Evolutionary conservation across 2,329 filamentous ascomycete genomes (phyloP), one percentile per base, ranked within the genome.

Genomic region (Cercospora berteroae): DNA sequence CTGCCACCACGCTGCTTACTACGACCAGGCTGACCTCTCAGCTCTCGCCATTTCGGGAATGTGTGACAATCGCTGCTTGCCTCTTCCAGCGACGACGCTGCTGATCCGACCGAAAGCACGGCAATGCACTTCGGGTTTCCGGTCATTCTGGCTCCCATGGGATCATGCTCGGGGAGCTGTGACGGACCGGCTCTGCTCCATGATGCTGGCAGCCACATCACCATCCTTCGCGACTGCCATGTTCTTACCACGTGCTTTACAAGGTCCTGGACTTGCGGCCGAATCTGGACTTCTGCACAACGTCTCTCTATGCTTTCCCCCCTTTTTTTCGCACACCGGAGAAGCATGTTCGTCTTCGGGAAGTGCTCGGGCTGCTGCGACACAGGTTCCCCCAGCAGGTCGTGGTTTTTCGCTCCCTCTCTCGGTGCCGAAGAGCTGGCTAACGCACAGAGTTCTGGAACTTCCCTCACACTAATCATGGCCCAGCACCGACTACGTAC

Each of bases 211-310:
- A 33, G 57, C 58, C 36, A 48, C 60, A 63, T 63, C 25, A 50
- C 18, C 60, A 56, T 63, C 52, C 52, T 56, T 56, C 52, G 42
- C 29, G 23, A 61, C 42, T 42, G 39, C 58, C 58, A 60, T 60
- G 60, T 36, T 44, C 20, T 56, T 10, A 48, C 60, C 60, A 63
- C 60, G 60, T 63, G 60, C 50, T 29, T 56, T 33, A n/a, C 60
- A 60, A 23, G 58, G 27, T 60, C 18, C 20, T 29, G 20, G 52
- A 27, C 52, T 29, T 6, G 25, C n/a, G 23, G 33, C 36, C 58
- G 33, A 16, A 44, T 27, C 33, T 48, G 58, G 33, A 16, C 33
- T 23, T n/a, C 20, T 44, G 25, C 31, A 60, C 58, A 6, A 57
- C 52, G 20, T 33, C 52, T 60, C 36, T 27, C 20, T 27, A 25